A percentile compares a stretch with the other conserved stretches of the same genome.
These are phyloP conservation scores for Talaromyces sp. DNA, from an alignment of 2,329 filamentous ascomycete genomes.

Conservation along the genomic window DNA sequence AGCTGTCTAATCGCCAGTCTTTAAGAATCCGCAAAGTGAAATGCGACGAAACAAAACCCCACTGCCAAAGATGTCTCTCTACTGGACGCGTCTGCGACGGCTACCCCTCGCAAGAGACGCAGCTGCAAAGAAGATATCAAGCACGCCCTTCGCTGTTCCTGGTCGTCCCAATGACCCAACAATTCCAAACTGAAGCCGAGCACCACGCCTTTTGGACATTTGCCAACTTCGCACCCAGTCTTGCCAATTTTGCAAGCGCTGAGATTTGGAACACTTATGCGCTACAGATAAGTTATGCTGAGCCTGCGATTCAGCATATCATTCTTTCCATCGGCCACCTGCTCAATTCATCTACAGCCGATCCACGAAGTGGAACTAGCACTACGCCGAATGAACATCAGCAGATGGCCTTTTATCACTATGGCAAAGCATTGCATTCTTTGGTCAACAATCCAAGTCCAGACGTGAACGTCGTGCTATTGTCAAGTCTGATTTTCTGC, in stretches of 20 bases:
- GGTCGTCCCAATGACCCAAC: constrained; percentile 3
- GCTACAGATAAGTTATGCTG: constrained; percentile 5
- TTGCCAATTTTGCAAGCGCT: constrained; percentile 1
- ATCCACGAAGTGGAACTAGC: neutral
- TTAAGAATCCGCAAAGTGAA: constrained; percentile 7
- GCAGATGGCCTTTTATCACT: constrained; percentile 1
- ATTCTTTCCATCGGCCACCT: constrained; percentile 4
- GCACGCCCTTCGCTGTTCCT: neutral
- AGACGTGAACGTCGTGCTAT: constrained; percentile 3
- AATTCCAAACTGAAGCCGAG: neutral
- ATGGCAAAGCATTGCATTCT: constrained; percentile 2
- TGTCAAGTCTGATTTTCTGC: constrained; percentile 2
- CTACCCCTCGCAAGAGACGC: constrained; percentile 2
- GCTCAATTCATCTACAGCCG: neutral
- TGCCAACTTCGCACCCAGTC: neutral
- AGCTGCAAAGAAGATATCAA: neutral
- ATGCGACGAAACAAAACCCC: constrained; percentile 7
- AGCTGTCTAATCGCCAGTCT: neutral
- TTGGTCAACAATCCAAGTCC: neutral
- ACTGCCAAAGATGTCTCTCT: constrained; percentile 3
- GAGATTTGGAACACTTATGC: constrained; percentile 6
- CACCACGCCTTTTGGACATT: constrained; percentile 2
- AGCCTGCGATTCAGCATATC: constrained; percentile 6
- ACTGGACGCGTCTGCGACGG: constrained; percentile 7
- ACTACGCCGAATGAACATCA: neutral